These are phyloP conservation scores for Saturnispora serradocipensis DNA, from an alignment of 805 yeast species.

Conservation along the genomic window DNA sequence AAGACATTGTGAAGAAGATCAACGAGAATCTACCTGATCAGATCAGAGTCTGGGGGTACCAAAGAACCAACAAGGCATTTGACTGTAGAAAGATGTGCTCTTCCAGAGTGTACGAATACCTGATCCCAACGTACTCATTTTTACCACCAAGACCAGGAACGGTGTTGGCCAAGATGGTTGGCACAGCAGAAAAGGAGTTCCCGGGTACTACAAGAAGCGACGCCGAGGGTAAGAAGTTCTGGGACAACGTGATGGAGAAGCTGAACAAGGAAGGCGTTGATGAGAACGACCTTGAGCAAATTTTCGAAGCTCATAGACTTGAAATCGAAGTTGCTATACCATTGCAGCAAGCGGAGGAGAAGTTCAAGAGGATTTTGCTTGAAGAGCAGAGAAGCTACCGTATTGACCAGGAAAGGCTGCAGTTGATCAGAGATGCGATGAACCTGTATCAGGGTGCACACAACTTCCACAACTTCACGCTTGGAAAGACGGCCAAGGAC, in stretches of 20 bases:
- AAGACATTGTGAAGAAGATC: conserved; percentile 61
- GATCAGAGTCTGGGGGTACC: conserved; percentile 88
- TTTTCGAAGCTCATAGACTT: conserved; percentile 28
- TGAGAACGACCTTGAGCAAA: conserved; percentile 30
- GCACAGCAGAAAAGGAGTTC: conserved; percentile 38
- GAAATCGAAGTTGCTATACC: conserved; percentile 30
- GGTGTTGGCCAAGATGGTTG: conserved; percentile 51
- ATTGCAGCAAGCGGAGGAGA: conserved; percentile 30
- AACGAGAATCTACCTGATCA: conserved; percentile 73
- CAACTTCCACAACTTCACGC: conserved; percentile 52
- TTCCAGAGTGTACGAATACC: conserved; percentile 89
- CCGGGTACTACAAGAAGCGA: conserved; percentile 58
- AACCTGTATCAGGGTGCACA: conserved; percentile 74
- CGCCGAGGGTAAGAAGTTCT: conserved; percentile 64
- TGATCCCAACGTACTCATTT: conserved; percentile 84
- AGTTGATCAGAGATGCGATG: conserved; percentile 58
- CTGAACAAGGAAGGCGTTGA: conserved; percentile 33
- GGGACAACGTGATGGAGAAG: conserved; percentile 42
- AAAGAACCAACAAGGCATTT: conserved; percentile 80
- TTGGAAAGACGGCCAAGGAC: conserved; percentile 61
- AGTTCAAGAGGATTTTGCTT: conserved; percentile 56
- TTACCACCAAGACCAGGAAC: conserved; percentile 83
- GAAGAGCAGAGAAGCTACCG: conserved; percentile 60
- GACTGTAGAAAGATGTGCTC: conserved; percentile 95
- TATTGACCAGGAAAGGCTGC: conserved; percentile 52